These are phyloP conservation scores for Fomes fomentarius DNA, from an alignment of 1,284 basidiomycete genomes.

Conservation along the genomic window DNA sequence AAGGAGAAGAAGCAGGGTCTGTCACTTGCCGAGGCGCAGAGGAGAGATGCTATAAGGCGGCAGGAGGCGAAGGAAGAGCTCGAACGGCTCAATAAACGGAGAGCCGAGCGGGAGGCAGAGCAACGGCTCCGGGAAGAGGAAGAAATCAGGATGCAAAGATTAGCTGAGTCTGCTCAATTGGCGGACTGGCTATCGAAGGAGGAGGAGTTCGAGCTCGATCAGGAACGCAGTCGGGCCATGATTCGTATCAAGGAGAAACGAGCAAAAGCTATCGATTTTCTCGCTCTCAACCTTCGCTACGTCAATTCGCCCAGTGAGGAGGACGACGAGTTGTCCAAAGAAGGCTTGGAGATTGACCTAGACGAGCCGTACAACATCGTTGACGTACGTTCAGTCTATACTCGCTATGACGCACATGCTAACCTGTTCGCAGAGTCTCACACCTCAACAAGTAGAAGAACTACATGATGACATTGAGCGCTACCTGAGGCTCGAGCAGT, in stretches of 20 bases:
- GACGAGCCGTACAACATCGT: slow-evolving; percentile 98
- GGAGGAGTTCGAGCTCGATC: slow-evolving; percentile 96
- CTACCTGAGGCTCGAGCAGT: slow-evolving; percentile 88
- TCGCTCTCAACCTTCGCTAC: slow-evolving; percentile 92
- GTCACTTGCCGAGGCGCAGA: slow-evolving; percentile 78
- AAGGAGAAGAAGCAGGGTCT: slow-evolving; percentile 92
- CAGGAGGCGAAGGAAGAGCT: slow-evolving; percentile 96
- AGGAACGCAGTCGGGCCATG: slow-evolving; percentile 87
- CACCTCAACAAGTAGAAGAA: slow-evolving; percentile 88
- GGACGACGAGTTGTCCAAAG: slow-evolving; percentile 68
- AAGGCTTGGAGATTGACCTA: slow-evolving; percentile 95
- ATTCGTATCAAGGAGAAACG: slow-evolving; percentile 96
- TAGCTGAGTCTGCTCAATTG: slow-evolving; percentile 96
- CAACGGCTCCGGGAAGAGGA: slow-evolving; percentile 90
- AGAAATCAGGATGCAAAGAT: slow-evolving; percentile 82
- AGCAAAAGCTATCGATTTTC: slow-evolving; percentile 94
- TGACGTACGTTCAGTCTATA: slow-evolving; percentile 60
- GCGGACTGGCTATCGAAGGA: slow-evolving; percentile 98
- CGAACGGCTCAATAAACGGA: slow-evolving; percentile 86
- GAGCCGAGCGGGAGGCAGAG: slow-evolving; percentile 93
- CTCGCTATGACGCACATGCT: not conserved
- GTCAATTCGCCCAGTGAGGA: slow-evolving; percentile 70
- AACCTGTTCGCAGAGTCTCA: slow-evolving; percentile 69
- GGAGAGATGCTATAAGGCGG: slow-evolving; percentile 79
- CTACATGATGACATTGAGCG: slow-evolving; percentile 93